Percentiles rank a stretch among this genome's conserved stretches.
phyloP scores from a whole-genome alignment of 306 rosid genomes.

The Abrus precatorius region DNA sequence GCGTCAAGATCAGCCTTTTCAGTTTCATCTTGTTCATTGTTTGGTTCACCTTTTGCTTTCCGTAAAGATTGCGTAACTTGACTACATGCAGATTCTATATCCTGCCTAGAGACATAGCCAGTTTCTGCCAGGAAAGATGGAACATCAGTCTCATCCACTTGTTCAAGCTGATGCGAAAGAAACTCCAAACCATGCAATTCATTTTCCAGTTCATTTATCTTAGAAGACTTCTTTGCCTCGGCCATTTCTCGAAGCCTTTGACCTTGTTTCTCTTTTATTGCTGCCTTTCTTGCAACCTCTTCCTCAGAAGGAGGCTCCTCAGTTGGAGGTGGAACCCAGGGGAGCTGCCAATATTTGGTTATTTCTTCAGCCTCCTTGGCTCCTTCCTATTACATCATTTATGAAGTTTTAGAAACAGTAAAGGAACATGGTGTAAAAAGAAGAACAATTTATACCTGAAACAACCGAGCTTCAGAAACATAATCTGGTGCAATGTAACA shows the following conservation, averaged over 20 bases:
- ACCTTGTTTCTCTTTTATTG: conserved; percentile 83
- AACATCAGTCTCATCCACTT: conserved; percentile 65
- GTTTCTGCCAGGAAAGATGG: conserved; percentile 73
- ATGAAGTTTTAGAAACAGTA: conserved; percentile 35
- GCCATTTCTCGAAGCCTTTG: conserved; percentile 91
- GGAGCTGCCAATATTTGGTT: conserved; percentile 84
- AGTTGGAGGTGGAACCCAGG: conserved; percentile 84
- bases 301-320: conserved; percentile 91
- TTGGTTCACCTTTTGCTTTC: conserved; percentile 83
- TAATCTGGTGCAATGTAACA: conserved; percentile 80
- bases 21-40: conserved; percentile 67
- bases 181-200: conserved; percentile 76
- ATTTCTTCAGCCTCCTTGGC: conserved; percentile 72
- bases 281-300: conserved; percentile 91
- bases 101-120: conserved; percentile 75
- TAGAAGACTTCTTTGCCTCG: conserved; percentile 81
- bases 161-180: conserved; percentile 74
- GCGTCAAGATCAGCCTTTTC: conserved; percentile 67
- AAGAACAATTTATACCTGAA: conserved; percentile 62
- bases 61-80: conserved; percentile 75
- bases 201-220: conserved; percentile 85
- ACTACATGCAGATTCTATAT: conserved; percentile 70
- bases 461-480: conserved; percentile 68
- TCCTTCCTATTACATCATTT: conserved; percentile 56
- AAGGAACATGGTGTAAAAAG: conserved; percentile 25